phyloP scores from a whole-genome alignment of 495 filamentous ascomycete species.

The Pyrenopolyporus hunteri region DNA sequence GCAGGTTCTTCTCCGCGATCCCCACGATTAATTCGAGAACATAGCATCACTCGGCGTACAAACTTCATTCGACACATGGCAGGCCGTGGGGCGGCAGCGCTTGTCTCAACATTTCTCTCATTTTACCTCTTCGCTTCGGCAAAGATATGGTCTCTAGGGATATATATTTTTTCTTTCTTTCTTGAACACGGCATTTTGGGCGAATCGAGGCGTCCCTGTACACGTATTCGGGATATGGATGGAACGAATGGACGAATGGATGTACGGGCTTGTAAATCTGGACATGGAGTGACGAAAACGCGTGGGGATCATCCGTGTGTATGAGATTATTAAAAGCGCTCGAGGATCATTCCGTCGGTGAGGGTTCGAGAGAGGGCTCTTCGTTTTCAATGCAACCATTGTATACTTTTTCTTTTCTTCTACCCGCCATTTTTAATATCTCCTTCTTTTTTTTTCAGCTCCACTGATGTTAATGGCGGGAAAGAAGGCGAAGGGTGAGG shows the following conservation, averaged over 20 bases:
- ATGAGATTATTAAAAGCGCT: slow-evolving; percentile 22
- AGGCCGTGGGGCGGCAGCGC: slow-evolving; percentile 21
- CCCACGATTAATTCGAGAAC: slow-evolving; percentile 37
- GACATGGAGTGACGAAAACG: slow-evolving; percentile 4
- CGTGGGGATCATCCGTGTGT: slow-evolving; percentile 6
- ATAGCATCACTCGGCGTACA: slow-evolving; percentile 44
- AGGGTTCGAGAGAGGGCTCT: not conserved
- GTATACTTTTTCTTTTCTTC: slow-evolving; percentile 16
- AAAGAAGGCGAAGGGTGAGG: not conserved
- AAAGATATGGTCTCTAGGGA: slow-evolving; percentile 7
- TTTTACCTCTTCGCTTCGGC: slow-evolving; percentile 3
- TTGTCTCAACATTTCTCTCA: slow-evolving; percentile 18
- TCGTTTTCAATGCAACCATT: slow-evolving; percentile 32
- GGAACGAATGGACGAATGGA: not conserved
- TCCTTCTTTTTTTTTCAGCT: slow-evolving; percentile 3
- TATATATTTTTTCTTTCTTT: slow-evolving; percentile 1
- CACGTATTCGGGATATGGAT: slow-evolving; percentile 39
- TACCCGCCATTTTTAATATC: too few species aligned
- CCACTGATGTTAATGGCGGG: slow-evolving; percentile 3
- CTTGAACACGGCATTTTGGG: slow-evolving; percentile 24
- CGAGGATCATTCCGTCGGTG: not conserved
- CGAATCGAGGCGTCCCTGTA: slow-evolving; percentile 41
- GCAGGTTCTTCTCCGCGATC: slow-evolving; percentile 36
- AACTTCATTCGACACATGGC: slow-evolving; percentile 36
- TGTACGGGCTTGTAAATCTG: not conserved